Base-by-base conservation (phyloP, 805 yeast genomes). In the Candida morakotiae region DNA sequence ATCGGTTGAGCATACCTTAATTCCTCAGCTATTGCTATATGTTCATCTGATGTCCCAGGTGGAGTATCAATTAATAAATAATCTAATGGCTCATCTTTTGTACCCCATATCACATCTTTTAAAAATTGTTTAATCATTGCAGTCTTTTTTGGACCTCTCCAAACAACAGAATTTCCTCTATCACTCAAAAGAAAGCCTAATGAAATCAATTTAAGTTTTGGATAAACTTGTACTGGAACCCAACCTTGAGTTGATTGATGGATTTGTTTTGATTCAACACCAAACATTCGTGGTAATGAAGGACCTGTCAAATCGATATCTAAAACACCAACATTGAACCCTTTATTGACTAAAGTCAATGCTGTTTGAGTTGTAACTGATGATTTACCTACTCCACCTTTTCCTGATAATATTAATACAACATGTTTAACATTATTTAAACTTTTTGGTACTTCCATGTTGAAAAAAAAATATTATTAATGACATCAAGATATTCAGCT, bases 61-160 rank as follows among this genome's bases (percentile, higher is more conserved):
- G 99, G 99, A 0, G 99, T 93, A 56, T 93, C 99, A 5, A 93
- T 88, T 22, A 93, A 62, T 39, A 91, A 62, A 54, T 85, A 91
- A 50, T 82, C 79, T 39, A 87, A 78, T 13, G 62, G 64, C 4
- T 45, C 38, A 14, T 38, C 39, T 19, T 73, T 65, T 14, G 71
- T 74, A 0, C 87, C 96, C 99, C 99, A 93, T 20, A 77, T 76
- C 2, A 91, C 96, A 56, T 93, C 98, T 43, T 78, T 76, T 28
- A 94, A 67, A 55, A 93, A 91, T 62, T 93, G 99, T 43, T 89
- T 75, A 25, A 93, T 85, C 98, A 93, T 93, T 10, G 97, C 96
- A 0, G 97, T 89, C 56, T 94, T 93, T 61, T 91, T 88, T 2
- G 99, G 98, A 0, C 99, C 99, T 53, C 98, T 71, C 99, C 99